phyloP scores from a whole-genome alignment of 2,329 filamentous ascomycete genomes.

The Orbilia oligospora region DNA sequence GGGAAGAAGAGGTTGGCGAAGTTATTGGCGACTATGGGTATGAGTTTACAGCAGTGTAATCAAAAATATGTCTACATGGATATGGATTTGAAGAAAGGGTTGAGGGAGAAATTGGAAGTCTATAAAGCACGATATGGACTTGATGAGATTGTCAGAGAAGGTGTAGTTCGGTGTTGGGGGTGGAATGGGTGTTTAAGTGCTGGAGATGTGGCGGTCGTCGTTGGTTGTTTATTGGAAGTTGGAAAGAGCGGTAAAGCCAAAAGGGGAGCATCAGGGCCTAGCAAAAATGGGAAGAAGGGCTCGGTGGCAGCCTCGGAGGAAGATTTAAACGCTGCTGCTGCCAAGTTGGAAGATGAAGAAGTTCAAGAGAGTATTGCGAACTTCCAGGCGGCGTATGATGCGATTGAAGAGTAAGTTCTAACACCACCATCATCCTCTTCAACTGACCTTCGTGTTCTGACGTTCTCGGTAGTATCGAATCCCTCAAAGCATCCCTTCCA shows the following conservation, averaged over 20 bases:
- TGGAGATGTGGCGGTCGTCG: conserved; percentile 91
- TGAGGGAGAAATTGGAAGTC: conserved; percentile 87
- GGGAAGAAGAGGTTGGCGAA: conserved; percentile 92
- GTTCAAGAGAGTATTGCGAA: conserved; percentile 76
- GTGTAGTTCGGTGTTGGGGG: conserved; percentile 96
- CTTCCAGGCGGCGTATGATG: conserved; percentile 81
- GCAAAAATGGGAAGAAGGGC: conserved; percentile 17
- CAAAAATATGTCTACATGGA: conserved; percentile 99
- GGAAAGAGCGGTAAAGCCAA: conserved; percentile 72
- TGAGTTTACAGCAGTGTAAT: conserved; percentile 91
- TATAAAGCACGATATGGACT: conserved; percentile 95
- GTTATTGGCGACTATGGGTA: conserved; percentile 96
- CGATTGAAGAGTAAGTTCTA: conserved; percentile 76
- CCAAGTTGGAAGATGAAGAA: conserved; percentile 67
- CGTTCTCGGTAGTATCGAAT: conserved; percentile 78
- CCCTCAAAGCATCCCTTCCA: conserved; percentile 81
- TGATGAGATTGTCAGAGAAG: conserved; percentile 90
- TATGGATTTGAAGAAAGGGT: conserved; percentile 90
- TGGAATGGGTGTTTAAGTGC: conserved; percentile 96
- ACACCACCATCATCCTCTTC: too few species aligned
- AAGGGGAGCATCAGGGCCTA: conserved; percentile 56
- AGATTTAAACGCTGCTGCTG: conserved; percentile 65
- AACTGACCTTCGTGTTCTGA: too few species aligned
- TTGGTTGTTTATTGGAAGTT: conserved; percentile 93
- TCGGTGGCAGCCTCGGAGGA: conserved; percentile 67